These are phyloP conservation scores for Chaetomiaceae sp. DNA, from an alignment of 2,329 filamentous ascomycete species.

Conservation along the genomic window DNA sequence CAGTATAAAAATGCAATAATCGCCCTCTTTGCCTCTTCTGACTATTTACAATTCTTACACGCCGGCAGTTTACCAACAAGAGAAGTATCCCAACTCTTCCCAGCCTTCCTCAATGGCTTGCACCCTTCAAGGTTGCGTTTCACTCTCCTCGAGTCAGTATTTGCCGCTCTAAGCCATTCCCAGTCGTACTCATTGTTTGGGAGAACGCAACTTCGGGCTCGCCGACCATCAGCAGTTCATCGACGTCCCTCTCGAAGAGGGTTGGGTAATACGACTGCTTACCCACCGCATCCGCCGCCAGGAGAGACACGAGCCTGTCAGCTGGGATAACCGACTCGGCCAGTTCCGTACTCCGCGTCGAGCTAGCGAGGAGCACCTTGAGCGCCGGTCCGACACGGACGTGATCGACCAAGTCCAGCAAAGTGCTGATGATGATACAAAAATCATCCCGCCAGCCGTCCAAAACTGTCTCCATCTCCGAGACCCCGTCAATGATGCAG, in stretches of 20 bases:
- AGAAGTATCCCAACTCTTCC: too few relatives aligned
- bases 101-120: too few relatives aligned
- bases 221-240: neutral
- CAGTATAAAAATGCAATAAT: too few relatives aligned
- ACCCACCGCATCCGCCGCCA: neutral
- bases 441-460: neutral
- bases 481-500: neutral
- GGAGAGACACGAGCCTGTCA: neutral
- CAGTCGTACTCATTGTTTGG: too few relatives aligned
- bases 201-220: neutral
- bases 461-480: neutral
- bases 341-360: neutral
- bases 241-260: neutral
- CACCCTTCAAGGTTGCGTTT: too few relatives aligned
- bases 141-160: too few relatives aligned
- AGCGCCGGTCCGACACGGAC: neutral
- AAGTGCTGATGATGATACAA: neutral
- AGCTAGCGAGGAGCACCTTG: neutral
- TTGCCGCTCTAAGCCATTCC: too few relatives aligned
- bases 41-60: too few relatives aligned
- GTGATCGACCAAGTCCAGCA: neutral
- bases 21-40: too few relatives aligned
- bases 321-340: neutral
- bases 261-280: neutral
- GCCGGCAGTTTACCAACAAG: too few relatives aligned